Base-by-base conservation (phyloP, 73 alveolate genomes). In the Blepharisma japonicum region DNA sequence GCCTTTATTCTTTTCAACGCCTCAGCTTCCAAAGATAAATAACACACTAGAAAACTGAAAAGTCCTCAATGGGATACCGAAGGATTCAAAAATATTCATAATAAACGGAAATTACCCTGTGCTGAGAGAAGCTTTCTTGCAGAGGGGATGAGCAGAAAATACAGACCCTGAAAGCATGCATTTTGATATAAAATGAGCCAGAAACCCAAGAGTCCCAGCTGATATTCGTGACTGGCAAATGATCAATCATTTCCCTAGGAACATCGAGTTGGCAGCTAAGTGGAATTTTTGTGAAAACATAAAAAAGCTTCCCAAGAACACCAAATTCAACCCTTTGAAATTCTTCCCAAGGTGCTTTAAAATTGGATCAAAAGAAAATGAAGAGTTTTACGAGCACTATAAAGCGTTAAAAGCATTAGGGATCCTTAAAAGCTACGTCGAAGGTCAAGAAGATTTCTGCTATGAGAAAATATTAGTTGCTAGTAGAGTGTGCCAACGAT, bases 261-360 rank as follows among this genome's bases (percentile, higher is more conserved):
- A 86, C 77, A 87, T 88, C 5, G 83, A 80, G 51, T 68, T 92
- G 51, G 82, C 96, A 6, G 84, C 96, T 56, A 92, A 92, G 83
- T 83, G 89, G 68, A 95, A 95, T 0, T 79, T 92, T 50, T 55
- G 89, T 76, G 87, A 89, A 70, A 81, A 86, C 61, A 72, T 92
- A 53, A 87, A 83, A 81, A 86, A 83, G 11, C 83, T 74, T 81
- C 68, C 32, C 68, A 6, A 86, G 89, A 86, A 83, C 74, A 83
- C 54, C 54, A 48, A 87, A 89, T 11, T 85, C 80, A 61, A 89
- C 81, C 50, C 88, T 89, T 21, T 85, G 80, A 81, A 74, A 83
- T 68, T 92, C 87, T 87, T 92, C 87, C 80, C 98, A 94, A 1
- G 78, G 90, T 81, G 89, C 96, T 82, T 92, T 74, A 84, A 92